These are phyloP conservation scores for Leishmania guyanensis DNA, from an alignment of 208 protist genomes.

Conservation along the genomic window DNA sequence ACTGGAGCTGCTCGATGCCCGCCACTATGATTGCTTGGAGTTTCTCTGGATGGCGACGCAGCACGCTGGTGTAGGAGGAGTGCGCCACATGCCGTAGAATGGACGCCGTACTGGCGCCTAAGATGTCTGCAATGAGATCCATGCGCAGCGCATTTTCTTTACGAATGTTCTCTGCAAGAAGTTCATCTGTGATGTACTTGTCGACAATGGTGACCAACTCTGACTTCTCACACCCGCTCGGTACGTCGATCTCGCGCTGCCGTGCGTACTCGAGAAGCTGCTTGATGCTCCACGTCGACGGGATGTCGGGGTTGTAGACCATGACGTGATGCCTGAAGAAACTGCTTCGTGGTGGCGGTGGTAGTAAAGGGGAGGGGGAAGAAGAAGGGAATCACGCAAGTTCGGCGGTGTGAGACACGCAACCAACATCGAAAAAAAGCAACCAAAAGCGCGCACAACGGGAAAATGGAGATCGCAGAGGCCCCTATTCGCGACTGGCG, in stretches of 20 bases:
- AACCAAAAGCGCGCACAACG: no score
- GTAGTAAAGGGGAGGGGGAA: neutral
- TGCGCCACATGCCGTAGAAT: constrained; percentile 36
- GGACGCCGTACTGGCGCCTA: constrained; percentile 11
- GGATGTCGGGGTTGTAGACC: constrained; percentile 39
- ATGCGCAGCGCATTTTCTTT: constrained; percentile 15
- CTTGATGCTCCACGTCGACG: constrained; percentile 46
- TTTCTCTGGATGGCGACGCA: constrained; percentile 42
- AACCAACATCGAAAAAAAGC: neutral
- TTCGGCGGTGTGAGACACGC: neutral
- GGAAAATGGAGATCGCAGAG: neutral
- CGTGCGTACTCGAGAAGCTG: constrained; percentile 43
- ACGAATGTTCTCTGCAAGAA: constrained; percentile 19
- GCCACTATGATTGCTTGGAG: constrained; percentile 41
- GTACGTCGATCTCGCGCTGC: constrained; percentile 35
- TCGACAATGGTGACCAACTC: constrained; percentile 43
- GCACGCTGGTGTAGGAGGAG: constrained; percentile 28
- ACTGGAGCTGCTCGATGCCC: constrained; percentile 40
- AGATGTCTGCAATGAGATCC: constrained; percentile 22
- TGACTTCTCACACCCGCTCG: constrained; percentile 27
- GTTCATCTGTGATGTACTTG: constrained; percentile 27
- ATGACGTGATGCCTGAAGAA: constrained; percentile 8
- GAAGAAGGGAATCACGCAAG: neutral
- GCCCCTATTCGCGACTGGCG: neutral
- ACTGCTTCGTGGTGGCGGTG: neutral